These are phyloP conservation scores for Polyporus tsugae DNA, from an alignment of 1,284 basidiomycete genomes.

Conservation along the genomic window DNA sequence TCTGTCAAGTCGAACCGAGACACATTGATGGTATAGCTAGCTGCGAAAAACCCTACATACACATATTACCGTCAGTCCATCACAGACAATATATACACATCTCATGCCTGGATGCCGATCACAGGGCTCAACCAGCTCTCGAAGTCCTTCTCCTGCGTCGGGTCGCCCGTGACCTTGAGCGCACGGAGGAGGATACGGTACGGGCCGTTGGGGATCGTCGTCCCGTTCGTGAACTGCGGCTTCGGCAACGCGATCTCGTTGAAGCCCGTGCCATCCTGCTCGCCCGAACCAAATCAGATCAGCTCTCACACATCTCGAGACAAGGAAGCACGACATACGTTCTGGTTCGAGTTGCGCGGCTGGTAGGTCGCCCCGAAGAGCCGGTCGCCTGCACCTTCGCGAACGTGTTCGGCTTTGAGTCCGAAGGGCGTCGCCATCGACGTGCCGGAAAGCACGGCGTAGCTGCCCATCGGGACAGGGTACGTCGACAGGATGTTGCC, in stretches of 20 bases:
- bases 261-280: slow-evolving; percentile 48
- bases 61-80: background rate
- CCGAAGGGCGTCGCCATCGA: slow-evolving; percentile 57
- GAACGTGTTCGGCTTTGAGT: slow-evolving; percentile 36
- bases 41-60: background rate
- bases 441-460: slow-evolving; percentile 53
- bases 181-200: slow-evolving; percentile 70
- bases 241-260: slow-evolving; percentile 46
- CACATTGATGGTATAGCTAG: background rate
- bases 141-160: slow-evolving; percentile 60
- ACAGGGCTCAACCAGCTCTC: slow-evolving; percentile 60
- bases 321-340: slow-evolving; percentile 39
- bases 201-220: slow-evolving; percentile 63
- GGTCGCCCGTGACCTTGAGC: slow-evolving; percentile 65
- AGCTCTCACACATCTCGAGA: slow-evolving; percentile 18
- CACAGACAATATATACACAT: background rate
- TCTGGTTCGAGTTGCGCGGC: slow-evolving; percentile 48
- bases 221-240: slow-evolving; percentile 63
- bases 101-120: slow-evolving; percentile 42
- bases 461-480: slow-evolving; percentile 53
- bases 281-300: background rate
- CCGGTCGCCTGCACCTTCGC: slow-evolving; percentile 51
- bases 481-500: slow-evolving; percentile 67
- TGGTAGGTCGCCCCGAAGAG: slow-evolving; percentile 47
- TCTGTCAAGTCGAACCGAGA: background rate